A percentile compares a stretch with the other conserved stretches of the same genome.
phyloP scores from a whole-genome alignment of 2,329 filamentous ascomycete species.

The Pseudogymnoascus sp. region DNA sequence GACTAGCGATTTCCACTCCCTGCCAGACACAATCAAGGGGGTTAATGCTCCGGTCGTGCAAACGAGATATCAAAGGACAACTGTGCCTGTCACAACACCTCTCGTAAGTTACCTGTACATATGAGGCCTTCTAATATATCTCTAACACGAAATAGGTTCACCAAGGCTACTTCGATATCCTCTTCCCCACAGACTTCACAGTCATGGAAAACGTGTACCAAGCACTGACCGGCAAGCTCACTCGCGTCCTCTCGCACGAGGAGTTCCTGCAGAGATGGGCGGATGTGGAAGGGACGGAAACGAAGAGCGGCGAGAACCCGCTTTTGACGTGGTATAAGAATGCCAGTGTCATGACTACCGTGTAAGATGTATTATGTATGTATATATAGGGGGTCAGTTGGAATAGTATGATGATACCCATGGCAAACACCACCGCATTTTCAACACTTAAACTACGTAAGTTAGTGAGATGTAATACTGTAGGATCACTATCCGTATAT shows the following conservation, averaged over 20 bases:
- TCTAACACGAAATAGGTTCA: constrained; percentile 55
- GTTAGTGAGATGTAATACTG: neutral
- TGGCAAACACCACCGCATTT: neutral
- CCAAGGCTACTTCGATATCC: constrained; percentile 97
- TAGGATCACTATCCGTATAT: neutral
- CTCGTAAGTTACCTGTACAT: constrained; percentile 52
- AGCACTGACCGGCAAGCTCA: constrained; percentile 85
- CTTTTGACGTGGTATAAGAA: constrained; percentile 91
- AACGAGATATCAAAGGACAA: constrained; percentile 78
- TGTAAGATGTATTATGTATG: constrained; percentile 38
- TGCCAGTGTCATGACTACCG: constrained; percentile 81
- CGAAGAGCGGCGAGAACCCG: constrained; percentile 85
- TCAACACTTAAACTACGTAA: neutral
- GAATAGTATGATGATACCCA: constrained; percentile 6
- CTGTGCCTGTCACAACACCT: constrained; percentile 82
- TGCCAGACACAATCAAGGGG: constrained; percentile 75
- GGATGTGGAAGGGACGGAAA: constrained; percentile 80
- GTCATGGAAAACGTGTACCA: constrained; percentile 89
- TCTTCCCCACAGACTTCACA: constrained; percentile 92
- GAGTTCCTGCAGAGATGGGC: constrained; percentile 89
- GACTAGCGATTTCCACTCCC: constrained; percentile 79
- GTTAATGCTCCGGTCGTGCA: constrained; percentile 93
- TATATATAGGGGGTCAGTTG: constrained; percentile 1
- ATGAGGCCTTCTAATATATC: neutral
- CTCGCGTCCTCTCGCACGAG: constrained; percentile 74